Evolutionary conservation across 106 monocot genomes (phyloP).

Genomic region (Agapanthus africanus): DNA sequence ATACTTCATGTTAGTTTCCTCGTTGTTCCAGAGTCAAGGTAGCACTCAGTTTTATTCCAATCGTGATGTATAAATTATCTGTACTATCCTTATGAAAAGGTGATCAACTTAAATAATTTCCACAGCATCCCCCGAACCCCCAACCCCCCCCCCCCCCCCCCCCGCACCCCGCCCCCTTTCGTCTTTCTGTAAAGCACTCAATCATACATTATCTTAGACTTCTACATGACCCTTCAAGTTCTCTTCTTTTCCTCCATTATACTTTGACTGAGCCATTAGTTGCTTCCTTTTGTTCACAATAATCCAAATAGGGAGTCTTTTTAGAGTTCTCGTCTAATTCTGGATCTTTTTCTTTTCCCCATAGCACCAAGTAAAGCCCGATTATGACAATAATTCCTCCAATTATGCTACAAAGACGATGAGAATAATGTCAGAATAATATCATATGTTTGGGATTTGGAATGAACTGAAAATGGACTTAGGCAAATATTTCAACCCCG

Average conservation of each 20-base stretch:
- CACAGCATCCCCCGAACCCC: no score
- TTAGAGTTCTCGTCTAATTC: conserved; percentile 10
- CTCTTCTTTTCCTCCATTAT: neutral
- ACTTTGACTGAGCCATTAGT: conserved; percentile 4
- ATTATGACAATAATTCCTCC: conserved; percentile 63
- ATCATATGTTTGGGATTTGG: neutral
- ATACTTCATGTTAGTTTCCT: no score
- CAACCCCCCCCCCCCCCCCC: no score
- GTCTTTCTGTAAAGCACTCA: neutral
- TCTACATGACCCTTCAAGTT: neutral
- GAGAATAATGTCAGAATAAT: conserved; percentile 1
- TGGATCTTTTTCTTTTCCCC: conserved; percentile 79
- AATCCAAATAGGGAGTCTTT: conserved; percentile 4
- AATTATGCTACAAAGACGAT: conserved; percentile 44
- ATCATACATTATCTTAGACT: conserved; percentile 5
- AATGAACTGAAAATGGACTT: neutral
- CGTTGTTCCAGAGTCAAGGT: no score
- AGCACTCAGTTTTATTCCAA: no score
- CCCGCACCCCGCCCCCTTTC: no score
- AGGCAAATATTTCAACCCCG: neutral
- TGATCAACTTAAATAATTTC: no score
- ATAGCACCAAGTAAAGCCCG: conserved; percentile 65
- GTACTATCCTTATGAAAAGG: no score
- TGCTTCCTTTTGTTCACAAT: conserved; percentile 14
- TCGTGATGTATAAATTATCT: no score